phyloP scores from a whole-genome alignment of 2,329 filamentous ascomycete genomes.

The Neophaeococcomyces aloes region DNA sequence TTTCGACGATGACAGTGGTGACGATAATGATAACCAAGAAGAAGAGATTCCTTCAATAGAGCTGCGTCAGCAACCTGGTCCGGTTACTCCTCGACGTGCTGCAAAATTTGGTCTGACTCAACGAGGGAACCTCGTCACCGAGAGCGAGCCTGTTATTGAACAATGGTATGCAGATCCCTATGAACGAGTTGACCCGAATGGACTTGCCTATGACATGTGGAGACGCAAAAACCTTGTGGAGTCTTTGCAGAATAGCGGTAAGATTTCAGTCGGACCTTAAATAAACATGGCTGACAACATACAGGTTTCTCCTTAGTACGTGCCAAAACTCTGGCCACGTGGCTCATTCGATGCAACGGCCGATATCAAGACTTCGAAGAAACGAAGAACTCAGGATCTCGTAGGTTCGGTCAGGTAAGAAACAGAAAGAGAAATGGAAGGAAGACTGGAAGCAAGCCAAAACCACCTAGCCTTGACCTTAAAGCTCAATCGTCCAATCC shows the following conservation, averaged over 20 bases:
- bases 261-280: not conserved
- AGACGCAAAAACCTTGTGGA: not conserved
- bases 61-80: not conserved
- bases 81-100: not conserved
- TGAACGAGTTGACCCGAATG: not conserved
- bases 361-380: not conserved
- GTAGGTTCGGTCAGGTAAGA: no score
- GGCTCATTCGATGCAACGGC: not conserved
- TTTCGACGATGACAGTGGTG: not conserved
- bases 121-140: no score
- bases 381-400: not conserved
- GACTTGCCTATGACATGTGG: not conserved
- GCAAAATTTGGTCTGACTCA: not conserved
- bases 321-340: not conserved
- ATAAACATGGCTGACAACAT: not conserved
- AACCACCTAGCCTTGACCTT: not conserved
- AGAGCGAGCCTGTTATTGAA: not conserved
- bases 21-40: not conserved
- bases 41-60: not conserved
- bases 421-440: not conserved
- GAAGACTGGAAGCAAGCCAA: not conserved
- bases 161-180: slow-evolving; percentile 2
- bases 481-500: no score
- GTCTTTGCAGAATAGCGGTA: not conserved
- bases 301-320: not conserved